Evolutionary conservation across 768 basidiomycete genomes (phyloP), one percentile per base, ranked within the genome.

Genomic region (Naganishia antarctica): DNA sequence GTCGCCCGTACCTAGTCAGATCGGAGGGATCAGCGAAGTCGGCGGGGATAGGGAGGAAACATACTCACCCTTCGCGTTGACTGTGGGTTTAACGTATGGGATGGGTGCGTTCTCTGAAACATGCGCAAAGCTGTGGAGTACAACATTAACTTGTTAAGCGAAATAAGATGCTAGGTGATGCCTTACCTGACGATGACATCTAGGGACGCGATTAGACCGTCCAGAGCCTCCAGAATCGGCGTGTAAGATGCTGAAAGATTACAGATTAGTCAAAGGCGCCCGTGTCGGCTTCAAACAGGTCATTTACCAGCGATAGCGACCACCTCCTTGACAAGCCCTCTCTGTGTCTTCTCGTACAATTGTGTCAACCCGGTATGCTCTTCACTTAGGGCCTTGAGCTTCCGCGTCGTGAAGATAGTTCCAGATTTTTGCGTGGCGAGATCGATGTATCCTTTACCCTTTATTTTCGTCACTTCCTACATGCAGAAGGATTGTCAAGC

Each of bases 121-220:
- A 70, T 92, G 89, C 0, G 96, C 91, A 73, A 98, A 89, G 77
- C 93, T 96, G 67, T 3, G n/a, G n/a, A n/a, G n/a, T n/a, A n/a
- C n/a, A n/a, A n/a, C n/a, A n/a, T n/a, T n/a, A n/a, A n/a, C n/a
- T n/a, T n/a, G n/a, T n/a, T n/a, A n/a, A n/a, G n/a, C n/a, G n/a
- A n/a, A n/a, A n/a, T n/a, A n/a, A n/a, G n/a, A n/a, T n/a, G n/a
- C n/a, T n/a, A n/a, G n/a, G n/a, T n/a, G n/a, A n/a, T n/a, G 66
- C 68, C 79, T 58, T 61, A 89, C 93, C 91, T 91, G 32, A 91
- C 70, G 50, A 93, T 86, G 6, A 98, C 91, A 74, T 99, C 96
- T 23, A 98, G 78, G 71, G 93, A 87, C 0, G 96, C 96, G 51
- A 99, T 79, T 26, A 91, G 80, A 64, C 83, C 83, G 74, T 97